Evolutionary conservation across 106 monocot genomes (phyloP).

Genomic region (Dendrobium huoshanense): DNA sequence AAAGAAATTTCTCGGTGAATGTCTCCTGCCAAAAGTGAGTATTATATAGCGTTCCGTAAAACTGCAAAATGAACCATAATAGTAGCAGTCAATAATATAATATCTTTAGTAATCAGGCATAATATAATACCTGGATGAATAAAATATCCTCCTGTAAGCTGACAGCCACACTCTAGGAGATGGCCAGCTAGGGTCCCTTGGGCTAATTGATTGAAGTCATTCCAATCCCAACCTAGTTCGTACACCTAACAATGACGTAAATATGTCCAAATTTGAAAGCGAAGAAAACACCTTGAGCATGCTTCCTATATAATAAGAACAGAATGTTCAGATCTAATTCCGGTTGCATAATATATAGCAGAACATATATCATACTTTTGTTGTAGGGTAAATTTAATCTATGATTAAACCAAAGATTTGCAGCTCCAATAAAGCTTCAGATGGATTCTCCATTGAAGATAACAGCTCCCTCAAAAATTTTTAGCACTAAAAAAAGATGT

Average conservation of each 20-base stretch:
- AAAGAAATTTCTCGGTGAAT: slow-evolving; percentile 51
- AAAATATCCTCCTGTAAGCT: slow-evolving; percentile 97
- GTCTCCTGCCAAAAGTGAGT: slow-evolving; percentile 57
- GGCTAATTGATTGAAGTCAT: slow-evolving; percentile 62
- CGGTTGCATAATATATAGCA: not conserved
- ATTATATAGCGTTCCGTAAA: not conserved
- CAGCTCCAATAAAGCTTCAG: not conserved
- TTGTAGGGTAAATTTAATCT: not conserved
- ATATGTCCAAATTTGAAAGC: not conserved
- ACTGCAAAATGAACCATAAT: not conserved
- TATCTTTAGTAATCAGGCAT: not conserved
- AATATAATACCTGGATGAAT: slow-evolving; percentile 81
- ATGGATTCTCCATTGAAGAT: not conserved
- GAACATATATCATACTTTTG: not conserved
- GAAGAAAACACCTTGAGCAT: not conserved
- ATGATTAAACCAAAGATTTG: not conserved
- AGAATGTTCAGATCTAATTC: not conserved
- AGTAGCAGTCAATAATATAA: not conserved
- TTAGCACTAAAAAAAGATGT: not conserved
- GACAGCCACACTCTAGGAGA: slow-evolving; percentile 98
- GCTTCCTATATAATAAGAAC: not conserved
- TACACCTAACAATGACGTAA: slow-evolving; percentile 57
- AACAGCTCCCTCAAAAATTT: not conserved
- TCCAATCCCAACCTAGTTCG: slow-evolving; percentile 97
- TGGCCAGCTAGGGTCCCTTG: slow-evolving; percentile 87